Evolutionary conservation across 805 yeast species (phyloP), one percentile per base, ranked within the genome.

Genomic region (Myxozyma nipponensis): DNA sequence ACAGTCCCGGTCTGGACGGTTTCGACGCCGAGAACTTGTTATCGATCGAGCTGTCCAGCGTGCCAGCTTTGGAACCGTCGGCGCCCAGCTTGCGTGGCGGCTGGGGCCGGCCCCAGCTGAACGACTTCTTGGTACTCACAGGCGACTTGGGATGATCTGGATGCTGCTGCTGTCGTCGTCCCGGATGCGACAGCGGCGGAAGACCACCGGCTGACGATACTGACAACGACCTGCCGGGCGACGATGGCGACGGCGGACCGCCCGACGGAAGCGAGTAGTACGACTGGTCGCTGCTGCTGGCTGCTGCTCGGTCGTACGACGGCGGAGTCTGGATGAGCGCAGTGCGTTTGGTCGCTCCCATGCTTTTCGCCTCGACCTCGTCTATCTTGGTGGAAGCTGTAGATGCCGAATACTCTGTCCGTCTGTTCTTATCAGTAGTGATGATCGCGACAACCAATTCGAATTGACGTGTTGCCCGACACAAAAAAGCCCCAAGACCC

Each of bases 211-310:
- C 10, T 10, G 46, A 17, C 21, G 44, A 26, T 17, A 28, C 36
- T 13, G 55, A 49, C 37, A 52, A 51, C 1, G 56, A 50, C 30
- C 53, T 53, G 13, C 53, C 44, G 32, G 43, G 24, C 22, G 44
- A 26, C n/a, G 39, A 30, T n/a, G 56, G 53, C 39, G 56, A 52
- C 1, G 57, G 54, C 34, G 57, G 57, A 13, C 52, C 44, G 30
- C 23, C 39, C 2, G 57, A 49, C 19, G 57, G 54, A n/a, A 52
- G 43, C 28, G 57, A 49, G 38, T 39, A 46, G 42, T 52, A 52
- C 2, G 44, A 35, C 28, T 49, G 44, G n/a, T n/a, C n/a, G n/a
- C n/a, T n/a, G n/a, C n/a, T n/a, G n/a, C n/a, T n/a, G n/a, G n/a
- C n/a, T 23, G 44, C n/a, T 21, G 6, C 42, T n/a, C n/a, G 30